These are phyloP conservation scores for Entoloma clypeatum DNA, from an alignment of 1,284 basidiomycete genomes.

Conservation along the genomic window DNA sequence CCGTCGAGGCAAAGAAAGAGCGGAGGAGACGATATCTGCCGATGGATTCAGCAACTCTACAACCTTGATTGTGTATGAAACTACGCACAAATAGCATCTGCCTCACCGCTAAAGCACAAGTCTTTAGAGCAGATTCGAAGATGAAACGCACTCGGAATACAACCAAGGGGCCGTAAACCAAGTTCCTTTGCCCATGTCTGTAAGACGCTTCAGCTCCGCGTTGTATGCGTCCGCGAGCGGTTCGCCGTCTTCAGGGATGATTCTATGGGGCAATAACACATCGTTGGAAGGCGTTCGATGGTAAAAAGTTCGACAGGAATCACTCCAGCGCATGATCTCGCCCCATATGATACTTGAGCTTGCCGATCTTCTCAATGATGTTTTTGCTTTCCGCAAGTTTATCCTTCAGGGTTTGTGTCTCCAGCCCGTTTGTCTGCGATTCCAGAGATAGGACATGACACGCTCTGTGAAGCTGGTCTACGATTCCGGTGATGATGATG, in stretches of 20 bases:
- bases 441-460: conserved; percentile 47
- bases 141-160: conserved; percentile 75
- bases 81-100: conserved; percentile 62
- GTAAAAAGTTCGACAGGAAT: conserved; percentile 25
- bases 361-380: conserved; percentile 77
- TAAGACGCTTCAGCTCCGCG: conserved; percentile 54
- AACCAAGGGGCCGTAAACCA: conserved; percentile 96
- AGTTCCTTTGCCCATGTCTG: conserved; percentile 52
- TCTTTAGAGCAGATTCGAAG: neutral
- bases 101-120: conserved; percentile 6
- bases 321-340: conserved; percentile 75
- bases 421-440: conserved; percentile 13
- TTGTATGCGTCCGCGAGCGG: conserved; percentile 72
- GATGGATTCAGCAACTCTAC: neutral
- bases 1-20: conserved; percentile 67
- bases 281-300: neutral
- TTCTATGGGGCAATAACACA: conserved; percentile 43
- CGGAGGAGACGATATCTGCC: conserved; percentile 82
- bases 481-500: conserved; percentile 77
- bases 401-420: conserved; percentile 17
- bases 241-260: conserved; percentile 71
- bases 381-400: conserved; percentile 70
- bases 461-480: conserved; percentile 65
- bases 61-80: neutral
- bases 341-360: conserved; percentile 88